A percentile compares a stretch with the other conserved stretches of the same genome.
These are phyloP conservation scores for Suillus variegatus DNA, from an alignment of 768 basidiomycete genomes.

Conservation along the genomic window DNA sequence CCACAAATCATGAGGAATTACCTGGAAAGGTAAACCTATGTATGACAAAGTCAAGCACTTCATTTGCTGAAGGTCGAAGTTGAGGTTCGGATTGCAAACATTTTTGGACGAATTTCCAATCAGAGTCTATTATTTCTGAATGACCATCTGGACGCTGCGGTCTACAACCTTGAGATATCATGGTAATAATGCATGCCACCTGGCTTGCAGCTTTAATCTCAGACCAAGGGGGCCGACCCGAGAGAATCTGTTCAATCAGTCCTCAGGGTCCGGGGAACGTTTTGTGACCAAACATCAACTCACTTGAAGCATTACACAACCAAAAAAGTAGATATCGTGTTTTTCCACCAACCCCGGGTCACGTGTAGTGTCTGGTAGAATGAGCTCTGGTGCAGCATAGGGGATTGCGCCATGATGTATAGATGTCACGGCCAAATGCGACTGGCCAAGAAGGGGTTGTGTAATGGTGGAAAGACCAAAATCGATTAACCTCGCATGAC, in stretches of 20 bases:
- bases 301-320: constrained; percentile 1
- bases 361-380: not conserved
- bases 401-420: not conserved
- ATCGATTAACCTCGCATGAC: not conserved
- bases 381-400: not conserved
- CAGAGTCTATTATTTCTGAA: not conserved
- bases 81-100: not conserved
- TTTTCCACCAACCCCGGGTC: not conserved
- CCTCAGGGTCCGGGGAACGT: not conserved
- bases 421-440: not conserved
- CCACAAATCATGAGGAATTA: not conserved
- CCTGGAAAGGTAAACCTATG: not conserved
- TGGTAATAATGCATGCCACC: not conserved
- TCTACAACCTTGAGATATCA: not conserved
- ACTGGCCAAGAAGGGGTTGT: not conserved
- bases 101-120: not conserved
- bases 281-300: not conserved
- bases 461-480: not conserved
- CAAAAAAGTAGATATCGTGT: not conserved
- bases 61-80: not conserved
- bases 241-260: not conserved
- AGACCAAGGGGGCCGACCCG: not conserved
- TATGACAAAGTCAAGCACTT: not conserved
- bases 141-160: not conserved
- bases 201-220: not conserved